Percentiles rank a stretch among this genome's conserved stretches.
Conservation (phyloP, 202 grass and related monocot species). For the Saccharum hybrid region DNA sequence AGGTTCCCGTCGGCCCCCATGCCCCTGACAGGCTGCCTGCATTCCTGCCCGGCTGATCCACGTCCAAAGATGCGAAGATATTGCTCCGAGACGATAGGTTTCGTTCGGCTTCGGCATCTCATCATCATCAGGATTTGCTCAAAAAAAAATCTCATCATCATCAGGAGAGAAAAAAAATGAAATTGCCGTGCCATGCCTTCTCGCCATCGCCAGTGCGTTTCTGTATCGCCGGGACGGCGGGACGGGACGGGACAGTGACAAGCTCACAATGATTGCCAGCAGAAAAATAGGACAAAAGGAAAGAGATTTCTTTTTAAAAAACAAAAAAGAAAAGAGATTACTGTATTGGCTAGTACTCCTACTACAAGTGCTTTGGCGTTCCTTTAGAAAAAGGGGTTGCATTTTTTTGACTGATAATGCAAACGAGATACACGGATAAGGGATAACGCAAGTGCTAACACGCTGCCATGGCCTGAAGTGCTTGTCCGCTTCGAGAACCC, state of each 20-base stretch:
- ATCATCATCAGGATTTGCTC: too few species aligned
- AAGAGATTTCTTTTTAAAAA: too few species aligned
- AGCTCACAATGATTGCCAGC: slow-evolving; percentile 29
- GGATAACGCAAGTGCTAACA: background rate
- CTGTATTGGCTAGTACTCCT: too few species aligned
- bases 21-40: background rate
- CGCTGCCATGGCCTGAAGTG: background rate
- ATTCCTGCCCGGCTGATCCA: background rate
- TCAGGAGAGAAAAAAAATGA: background rate
- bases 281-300: background rate
- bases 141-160: too few species aligned
- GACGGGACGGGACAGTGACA: slow-evolving; percentile 33
- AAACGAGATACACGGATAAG: background rate
- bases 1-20: background rate
- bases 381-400: background rate
- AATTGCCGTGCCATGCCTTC: background rate
- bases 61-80: slow-evolving; percentile 23
- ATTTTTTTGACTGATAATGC: background rate
- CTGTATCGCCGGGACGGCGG: slow-evolving; percentile 3
- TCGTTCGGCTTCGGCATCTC: too few species aligned
- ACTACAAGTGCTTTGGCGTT: background rate
- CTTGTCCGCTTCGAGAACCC: background rate
- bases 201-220: background rate
- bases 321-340: background rate
- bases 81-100: slow-evolving; percentile 8